Evolutionary conservation across 2,329 filamentous ascomycete genomes (phyloP), one percentile per base, ranked within the genome.

Genomic region (Fusarium succisae): DNA sequence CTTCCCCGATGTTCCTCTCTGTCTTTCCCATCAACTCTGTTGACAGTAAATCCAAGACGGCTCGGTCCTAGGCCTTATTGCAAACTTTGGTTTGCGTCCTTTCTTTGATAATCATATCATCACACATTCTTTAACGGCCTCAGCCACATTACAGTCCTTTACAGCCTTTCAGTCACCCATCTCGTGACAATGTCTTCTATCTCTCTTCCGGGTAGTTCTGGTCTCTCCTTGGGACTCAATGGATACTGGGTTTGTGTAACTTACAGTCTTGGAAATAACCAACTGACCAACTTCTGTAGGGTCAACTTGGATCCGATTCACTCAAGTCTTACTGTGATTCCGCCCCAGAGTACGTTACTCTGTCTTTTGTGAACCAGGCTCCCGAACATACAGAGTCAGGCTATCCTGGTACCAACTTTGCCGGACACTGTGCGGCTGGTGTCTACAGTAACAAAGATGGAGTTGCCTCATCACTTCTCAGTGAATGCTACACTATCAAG

Each of bases 371-470:
- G 64, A 83, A 81, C 73, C 68, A 73, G 51, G 77, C 82, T 24
- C 83, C 84, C 11, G 82, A 84, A 76, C 76, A 84, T 61, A 76
- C 77, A 60, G 26, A 38, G 6, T 80, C 80, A 17, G 79, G 79
- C 20, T 83, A 80, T 64, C 84, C 84, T 15, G 82, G 79, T 22
- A 82, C 80, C 69, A 84, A 84, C 79, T 83, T 85, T 66, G 82
- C 80, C 13, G 79, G 79, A 28, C 82, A 84, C 76, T 85, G 84
- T 71, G 80, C 80, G 43, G 79, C 61, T 30, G 77, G 72, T 18
- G 63, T 68, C 41, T 81, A 73, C 68, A 64, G 64, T 51, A 76
- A 78, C 61, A 66, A 73, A 32, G 32, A 75, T 5, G 60, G 76
- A 4, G 77, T 78, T 32, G 32, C 67, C 11, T 81, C 82, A 17